Percentiles rank a stretch among this genome's conserved stretches.
Evolutionary conservation across 305 asterid genomes (phyloP).

Genomic region (Nicotiana rustica): DNA sequence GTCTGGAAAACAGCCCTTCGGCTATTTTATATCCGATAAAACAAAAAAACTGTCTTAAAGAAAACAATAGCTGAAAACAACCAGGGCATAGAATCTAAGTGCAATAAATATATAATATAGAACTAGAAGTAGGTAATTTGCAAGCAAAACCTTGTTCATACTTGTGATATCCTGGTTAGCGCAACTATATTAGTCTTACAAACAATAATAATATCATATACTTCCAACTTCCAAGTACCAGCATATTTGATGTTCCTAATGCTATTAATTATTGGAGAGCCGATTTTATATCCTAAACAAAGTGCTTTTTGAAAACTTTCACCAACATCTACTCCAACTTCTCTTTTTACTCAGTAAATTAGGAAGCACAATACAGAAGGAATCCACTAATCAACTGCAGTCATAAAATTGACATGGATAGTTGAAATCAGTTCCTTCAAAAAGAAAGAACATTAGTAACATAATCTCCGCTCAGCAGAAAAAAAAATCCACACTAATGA

Average conservation of each 20-base stretch:
- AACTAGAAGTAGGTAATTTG: slow-evolving; percentile 21
- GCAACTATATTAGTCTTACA: neutral
- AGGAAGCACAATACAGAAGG: slow-evolving; percentile 18
- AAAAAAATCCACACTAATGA: neutral
- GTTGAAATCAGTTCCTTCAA: neutral
- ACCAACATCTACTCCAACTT: neutral
- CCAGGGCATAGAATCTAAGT: neutral
- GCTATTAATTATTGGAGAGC: neutral
- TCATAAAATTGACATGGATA: neutral
- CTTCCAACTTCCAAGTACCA: slow-evolving; percentile 17
- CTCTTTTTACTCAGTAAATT: neutral
- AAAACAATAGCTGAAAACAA: neutral
- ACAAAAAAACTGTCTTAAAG: neutral
- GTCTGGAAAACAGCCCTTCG: neutral
- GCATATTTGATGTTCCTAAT: neutral
- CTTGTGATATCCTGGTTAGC: slow-evolving; percentile 8
- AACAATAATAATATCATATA: slow-evolving; percentile 17
- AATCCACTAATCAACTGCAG: slow-evolving; percentile 15
- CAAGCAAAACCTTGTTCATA: neutral
- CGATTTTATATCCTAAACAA: neutral
- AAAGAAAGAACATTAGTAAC: neutral
- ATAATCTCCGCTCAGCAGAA: neutral
- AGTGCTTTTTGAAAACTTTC: neutral
- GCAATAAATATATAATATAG: slow-evolving; percentile 8
- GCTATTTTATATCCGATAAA: neutral